Evolutionary conservation across 805 yeast species (phyloP), one percentile per base, ranked within the genome.

Genomic region (Sugiyamaella americana): DNA sequence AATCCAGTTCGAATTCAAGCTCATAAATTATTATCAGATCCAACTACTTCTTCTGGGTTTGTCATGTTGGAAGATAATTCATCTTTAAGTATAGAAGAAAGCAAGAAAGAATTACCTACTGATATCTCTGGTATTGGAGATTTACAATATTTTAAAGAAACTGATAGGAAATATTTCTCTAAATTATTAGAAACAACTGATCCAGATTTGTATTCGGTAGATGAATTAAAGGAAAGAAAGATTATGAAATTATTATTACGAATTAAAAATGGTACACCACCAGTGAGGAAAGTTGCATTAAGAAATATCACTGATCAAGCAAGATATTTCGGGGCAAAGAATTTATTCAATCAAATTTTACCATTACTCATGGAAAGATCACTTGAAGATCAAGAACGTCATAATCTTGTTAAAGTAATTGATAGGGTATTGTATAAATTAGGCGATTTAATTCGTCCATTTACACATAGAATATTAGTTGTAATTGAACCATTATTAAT

Each of bases 381-480:
- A 2, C 64, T 88, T 22, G 91, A 82, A 53, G 93, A 85, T 40
- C 84, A 80, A 53, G 97, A 91, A 62, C 73, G 95, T 16, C 94
- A 87, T 66, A 62, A 87, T 10, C 68, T 91, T 47, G 84, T 87
- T 11, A 89, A 88, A 61, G 76, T 86, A 5, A 66, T 85, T 11
- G 87, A 81, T 32, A 68, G 96, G 30, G 69, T 87, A 0, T 62
- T 89, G 5, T 78, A 76, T 59, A 80, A 74, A 52, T 66, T 89
- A 13, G 87, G 80, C 34, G 83, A 75, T 39, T 59, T 71, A 43
- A 73, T 87, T 2, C 68, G 82, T 38, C 96, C 96, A 0, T 85
- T 71, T 54, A 79, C 94, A 0, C 84, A 79, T 51, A 78, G 80
- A 55, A 78, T 89, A 2, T 59, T 89, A 21, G 75, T 76, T 13